phyloP scores from a whole-genome alignment of 176 grass and related monocot species.

The Otatea glauca region DNA sequence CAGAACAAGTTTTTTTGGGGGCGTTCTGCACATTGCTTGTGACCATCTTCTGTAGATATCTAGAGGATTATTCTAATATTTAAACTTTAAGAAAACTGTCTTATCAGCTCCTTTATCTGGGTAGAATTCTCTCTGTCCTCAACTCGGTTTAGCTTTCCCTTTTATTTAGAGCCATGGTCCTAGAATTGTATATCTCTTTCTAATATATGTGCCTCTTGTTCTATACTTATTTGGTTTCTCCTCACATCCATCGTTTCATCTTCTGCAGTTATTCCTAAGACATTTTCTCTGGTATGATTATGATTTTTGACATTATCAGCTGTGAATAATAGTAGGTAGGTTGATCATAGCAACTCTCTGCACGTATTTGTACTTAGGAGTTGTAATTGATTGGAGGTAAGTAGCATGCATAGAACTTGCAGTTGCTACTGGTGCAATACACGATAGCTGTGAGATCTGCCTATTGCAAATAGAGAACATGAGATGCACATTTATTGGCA shows the following conservation, averaged over 20 bases:
- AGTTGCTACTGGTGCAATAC: not conserved
- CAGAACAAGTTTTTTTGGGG: conserved; percentile 16
- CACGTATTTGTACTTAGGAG: not conserved
- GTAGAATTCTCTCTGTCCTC: not conserved
- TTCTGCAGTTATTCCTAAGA: conserved; percentile 2
- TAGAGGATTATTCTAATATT: not conserved
- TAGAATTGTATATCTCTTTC: not conserved
- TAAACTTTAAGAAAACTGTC: not conserved
- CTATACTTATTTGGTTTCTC: not conserved
- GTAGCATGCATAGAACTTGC: not conserved
- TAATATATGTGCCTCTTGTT: not conserved
- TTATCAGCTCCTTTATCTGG: not conserved
- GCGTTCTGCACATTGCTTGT: conserved; percentile 24
- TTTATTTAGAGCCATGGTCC: not conserved
- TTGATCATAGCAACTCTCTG: not conserved
- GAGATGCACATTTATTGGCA: conserved; percentile 16
- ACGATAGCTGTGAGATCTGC: not conserved
- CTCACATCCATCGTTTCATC: not conserved
- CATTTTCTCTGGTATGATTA: not conserved
- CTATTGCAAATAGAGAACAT: conserved; percentile 21
- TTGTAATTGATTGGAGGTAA: not conserved
- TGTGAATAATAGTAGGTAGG: conserved; percentile 30
- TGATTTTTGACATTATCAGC: not conserved
- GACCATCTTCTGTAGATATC: not conserved
- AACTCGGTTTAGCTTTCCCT: not conserved